Percentiles rank a stretch among this genome's conserved stretches.
Conservation (phyloP, 352 stramenopile species). For the Pythium rhizo-oryzae region DNA sequence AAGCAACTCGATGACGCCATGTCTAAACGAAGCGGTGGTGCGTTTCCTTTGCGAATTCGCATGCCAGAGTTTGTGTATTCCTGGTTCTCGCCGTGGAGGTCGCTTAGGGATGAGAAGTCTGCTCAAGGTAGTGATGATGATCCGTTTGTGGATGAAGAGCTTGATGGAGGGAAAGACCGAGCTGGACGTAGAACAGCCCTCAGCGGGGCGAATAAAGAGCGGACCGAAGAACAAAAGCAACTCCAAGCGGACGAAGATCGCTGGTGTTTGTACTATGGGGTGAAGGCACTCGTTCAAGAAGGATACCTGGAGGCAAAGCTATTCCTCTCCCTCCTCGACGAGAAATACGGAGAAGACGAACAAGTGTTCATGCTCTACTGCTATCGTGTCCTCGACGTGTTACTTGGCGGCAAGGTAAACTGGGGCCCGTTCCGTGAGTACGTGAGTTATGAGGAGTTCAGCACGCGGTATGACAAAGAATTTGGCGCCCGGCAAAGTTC, state of each 20-base stretch:
- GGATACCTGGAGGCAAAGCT: constrained; percentile 90
- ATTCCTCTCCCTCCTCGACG: constrained; percentile 92
- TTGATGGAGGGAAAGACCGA: neutral
- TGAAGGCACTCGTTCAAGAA: constrained; percentile 82
- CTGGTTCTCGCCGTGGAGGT: constrained; percentile 87
- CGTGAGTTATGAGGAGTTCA: constrained; percentile 63
- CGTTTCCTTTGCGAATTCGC: constrained; percentile 62
- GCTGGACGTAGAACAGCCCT: neutral
- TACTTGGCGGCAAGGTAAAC: constrained; percentile 58
- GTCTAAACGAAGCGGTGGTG: constrained; percentile 47
- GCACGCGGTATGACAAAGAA: constrained; percentile 45
- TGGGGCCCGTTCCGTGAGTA: constrained; percentile 66
- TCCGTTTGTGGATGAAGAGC: constrained; percentile 30
- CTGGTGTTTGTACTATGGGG: constrained; percentile 94
- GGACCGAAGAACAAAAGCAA: constrained; percentile 42
- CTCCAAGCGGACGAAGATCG: constrained; percentile 85
- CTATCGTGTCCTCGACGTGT: constrained; percentile 76
- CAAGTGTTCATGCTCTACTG: constrained; percentile 92
- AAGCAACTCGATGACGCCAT: constrained; percentile 87
- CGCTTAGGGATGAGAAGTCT: constrained; percentile 58
- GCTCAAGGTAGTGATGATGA: constrained; percentile 15
- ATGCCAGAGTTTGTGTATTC: constrained; percentile 95
- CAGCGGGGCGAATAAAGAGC: constrained; percentile 20
- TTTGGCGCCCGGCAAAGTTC: constrained; percentile 18
- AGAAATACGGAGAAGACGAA: constrained; percentile 93